Conservation (phyloP, 139 green algal species). For the Astrephomene gubernaculifera region DNA sequence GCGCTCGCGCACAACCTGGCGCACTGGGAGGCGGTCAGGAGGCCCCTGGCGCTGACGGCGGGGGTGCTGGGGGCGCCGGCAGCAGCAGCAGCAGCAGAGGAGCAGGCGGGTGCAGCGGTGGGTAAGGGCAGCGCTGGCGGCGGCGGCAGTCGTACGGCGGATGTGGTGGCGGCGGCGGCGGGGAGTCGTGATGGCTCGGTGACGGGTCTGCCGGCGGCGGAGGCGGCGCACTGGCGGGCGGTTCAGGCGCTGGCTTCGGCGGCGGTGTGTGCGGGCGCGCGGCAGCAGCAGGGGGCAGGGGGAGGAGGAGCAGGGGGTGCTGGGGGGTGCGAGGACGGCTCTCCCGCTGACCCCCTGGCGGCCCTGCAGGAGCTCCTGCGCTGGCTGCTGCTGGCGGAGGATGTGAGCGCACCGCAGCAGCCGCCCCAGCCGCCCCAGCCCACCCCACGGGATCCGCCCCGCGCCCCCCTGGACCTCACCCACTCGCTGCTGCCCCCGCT, state of each 20-base stretch:
- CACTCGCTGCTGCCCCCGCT: conserved; percentile 10
- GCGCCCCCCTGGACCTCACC: not conserved
- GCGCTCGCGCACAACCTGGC: conserved; percentile 50
- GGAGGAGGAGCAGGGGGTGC: not conserved
- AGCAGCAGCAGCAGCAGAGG: not conserved
- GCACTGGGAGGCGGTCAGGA: conserved; percentile 43
- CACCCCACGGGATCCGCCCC: not conserved
- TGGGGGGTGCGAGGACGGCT: not conserved
- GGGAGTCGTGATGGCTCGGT: not conserved
- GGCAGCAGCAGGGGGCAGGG: not conserved
- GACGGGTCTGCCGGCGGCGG: conserved; percentile 38
- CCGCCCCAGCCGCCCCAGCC: not conserved
- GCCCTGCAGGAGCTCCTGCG: not conserved
- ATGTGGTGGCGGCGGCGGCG: not conserved
- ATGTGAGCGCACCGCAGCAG: not conserved
- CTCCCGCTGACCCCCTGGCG: not conserved
- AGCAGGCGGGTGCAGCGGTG: not conserved
- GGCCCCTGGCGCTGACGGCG: not conserved
- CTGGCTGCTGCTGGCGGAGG: conserved; percentile 32
- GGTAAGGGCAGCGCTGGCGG: not conserved
- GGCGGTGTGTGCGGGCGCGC: conserved; percentile 21
- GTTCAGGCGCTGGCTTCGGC: conserved; percentile 2
- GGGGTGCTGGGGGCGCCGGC: not conserved
- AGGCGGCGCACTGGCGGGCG: conserved; percentile 56
- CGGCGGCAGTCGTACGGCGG: not conserved